Percentiles rank a stretch among this genome's conserved stretches.
These are phyloP conservation scores for Coemansia sp. DNA, from an alignment of 192 early-diverging fungal species.

Conservation along the genomic window DNA sequence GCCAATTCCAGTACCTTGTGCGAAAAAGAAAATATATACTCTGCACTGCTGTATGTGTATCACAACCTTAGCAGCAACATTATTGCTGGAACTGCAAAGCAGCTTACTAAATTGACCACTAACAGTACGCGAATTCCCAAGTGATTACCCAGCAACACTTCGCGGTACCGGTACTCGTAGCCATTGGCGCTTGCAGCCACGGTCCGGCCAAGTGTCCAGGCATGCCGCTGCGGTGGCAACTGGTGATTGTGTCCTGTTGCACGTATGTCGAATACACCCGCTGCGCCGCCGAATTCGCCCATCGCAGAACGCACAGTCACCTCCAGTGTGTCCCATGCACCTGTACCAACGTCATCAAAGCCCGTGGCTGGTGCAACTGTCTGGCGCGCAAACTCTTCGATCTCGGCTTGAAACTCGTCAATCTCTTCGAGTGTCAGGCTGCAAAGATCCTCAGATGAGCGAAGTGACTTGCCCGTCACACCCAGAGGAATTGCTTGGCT, in stretches of 20 bases:
- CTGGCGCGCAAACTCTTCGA: constrained; percentile 21
- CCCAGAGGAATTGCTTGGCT: constrained; percentile 11
- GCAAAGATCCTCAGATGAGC: constrained; percentile 19
- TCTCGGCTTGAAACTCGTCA: constrained; percentile 18
- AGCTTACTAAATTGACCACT: constrained; percentile 24
- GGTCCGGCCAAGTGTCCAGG: constrained; percentile 1
- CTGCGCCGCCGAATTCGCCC: constrained; percentile 59
- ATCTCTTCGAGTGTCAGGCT: constrained; percentile 24
- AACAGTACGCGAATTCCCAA: constrained; percentile 50
- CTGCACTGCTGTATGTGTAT: not conserved
- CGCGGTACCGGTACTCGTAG: constrained; percentile 52
- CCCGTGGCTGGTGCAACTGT: constrained; percentile 10
- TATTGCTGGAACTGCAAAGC: constrained; percentile 16
- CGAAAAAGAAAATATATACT: constrained; percentile 29
- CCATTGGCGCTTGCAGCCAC: constrained; percentile 7
- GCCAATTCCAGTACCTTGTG: constrained; percentile 19
- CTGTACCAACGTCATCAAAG: not conserved
- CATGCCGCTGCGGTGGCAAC: not conserved
- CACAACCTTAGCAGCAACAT: constrained; percentile 4
- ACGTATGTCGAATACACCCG: constrained; percentile 61
- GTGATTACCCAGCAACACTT: constrained; percentile 52
- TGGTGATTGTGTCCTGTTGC: not conserved
- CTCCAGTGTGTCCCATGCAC: constrained; percentile 45
- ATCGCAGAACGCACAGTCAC: constrained; percentile 63
- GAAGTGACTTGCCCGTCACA: constrained; percentile 5